phyloP scores from a whole-genome alignment of 441 rosid species.

The Corymbia citriodora region DNA sequence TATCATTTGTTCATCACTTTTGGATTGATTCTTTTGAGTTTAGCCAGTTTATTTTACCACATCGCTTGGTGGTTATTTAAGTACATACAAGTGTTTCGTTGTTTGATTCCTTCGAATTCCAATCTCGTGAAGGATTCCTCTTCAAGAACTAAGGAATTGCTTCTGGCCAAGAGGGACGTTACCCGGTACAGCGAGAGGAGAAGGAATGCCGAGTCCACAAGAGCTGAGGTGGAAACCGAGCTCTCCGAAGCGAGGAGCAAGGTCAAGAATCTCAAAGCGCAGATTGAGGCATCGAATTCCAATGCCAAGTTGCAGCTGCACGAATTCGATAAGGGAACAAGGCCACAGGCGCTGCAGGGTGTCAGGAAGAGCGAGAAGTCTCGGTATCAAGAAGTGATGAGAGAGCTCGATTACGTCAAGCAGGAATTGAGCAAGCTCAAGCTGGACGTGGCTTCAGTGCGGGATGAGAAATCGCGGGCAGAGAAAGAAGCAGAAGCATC shows the following conservation, averaged over 20 bases:
- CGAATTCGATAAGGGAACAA: constrained; percentile 21
- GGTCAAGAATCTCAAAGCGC: constrained; percentile 38
- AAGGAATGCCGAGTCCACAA: constrained; percentile 37
- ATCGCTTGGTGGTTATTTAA: background rate
- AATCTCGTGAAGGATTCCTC: constrained; percentile 22
- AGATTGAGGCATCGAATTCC: constrained; percentile 37
- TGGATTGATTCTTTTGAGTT: background rate
- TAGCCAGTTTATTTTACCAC: background rate
- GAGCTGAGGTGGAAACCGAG: constrained; percentile 48
- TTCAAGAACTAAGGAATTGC: constrained; percentile 53
- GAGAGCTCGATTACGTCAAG: constrained; percentile 51
- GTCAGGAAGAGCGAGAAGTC: constrained; percentile 1
- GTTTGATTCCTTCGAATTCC: background rate
- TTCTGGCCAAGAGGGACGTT: constrained; percentile 43
- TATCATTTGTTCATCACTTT: background rate
- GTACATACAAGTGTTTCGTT: background rate
- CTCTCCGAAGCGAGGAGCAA: constrained; percentile 30
- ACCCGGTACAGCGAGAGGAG: constrained; percentile 42
- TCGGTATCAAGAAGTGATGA: constrained; percentile 32
- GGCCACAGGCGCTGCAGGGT: constrained; percentile 7
- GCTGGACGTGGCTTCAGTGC: constrained; percentile 59
- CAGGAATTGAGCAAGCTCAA: constrained; percentile 63
- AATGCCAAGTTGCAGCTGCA: constrained; percentile 20
- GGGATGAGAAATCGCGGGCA: constrained; percentile 44
- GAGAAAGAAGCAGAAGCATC: constrained; percentile 42